Base-by-base conservation (phyloP, 2,329 filamentous ascomycete species). In the Chrysosporium queenslandicum region DNA sequence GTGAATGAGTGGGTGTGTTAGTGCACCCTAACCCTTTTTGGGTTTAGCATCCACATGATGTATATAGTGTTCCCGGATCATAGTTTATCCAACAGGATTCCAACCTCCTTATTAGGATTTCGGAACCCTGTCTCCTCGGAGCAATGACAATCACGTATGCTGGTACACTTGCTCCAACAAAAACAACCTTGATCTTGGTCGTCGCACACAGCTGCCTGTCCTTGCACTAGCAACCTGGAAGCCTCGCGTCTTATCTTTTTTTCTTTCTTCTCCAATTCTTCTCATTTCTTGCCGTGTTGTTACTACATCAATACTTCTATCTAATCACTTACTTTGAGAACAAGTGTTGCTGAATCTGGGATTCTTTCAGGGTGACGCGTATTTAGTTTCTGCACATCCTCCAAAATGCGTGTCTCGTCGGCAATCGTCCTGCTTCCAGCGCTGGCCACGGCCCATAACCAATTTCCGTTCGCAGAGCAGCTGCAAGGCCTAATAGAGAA, bases 351-450 rank as follows among this genome's bases (percentile, higher is more conserved):
- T 29, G 46, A 46, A 20, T 14, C 21, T n/a, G 25, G 6, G 20
- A 8, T 9, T 11, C 42, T 20, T 9, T 20, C 25, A 11, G 14
- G 18, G 12, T 21, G 27, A 48, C 46, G 14, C n/a, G 30, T 48
- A 4, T 11, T 16, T 2, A 32, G 23, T 14, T 16, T 4, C 23
- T 21, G 4, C 2, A 21, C 25, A 40, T 40, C 30, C 8, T 7
- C 37, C 46, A 53, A 37, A 52, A 59, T 59, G 58, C 58, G 56
- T 54, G 42, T 59, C 27, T 54, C 58, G 25, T 43, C 56, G 66
- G 56, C 71, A 62, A 54, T 64, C 49, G 62, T 97, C 85, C 71
- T 94, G 77, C 70, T 85, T 81, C 60, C 89, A 88, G 47, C 84
- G 81, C 75, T 94, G 41, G 75, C 77, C 55, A 72, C 74, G 56